Percentiles rank a stretch among this genome's conserved stretches.
Evolutionary conservation across 2,329 filamentous ascomycete genomes (phyloP).

Genomic region (Akanthomyces lecanii): DNA sequence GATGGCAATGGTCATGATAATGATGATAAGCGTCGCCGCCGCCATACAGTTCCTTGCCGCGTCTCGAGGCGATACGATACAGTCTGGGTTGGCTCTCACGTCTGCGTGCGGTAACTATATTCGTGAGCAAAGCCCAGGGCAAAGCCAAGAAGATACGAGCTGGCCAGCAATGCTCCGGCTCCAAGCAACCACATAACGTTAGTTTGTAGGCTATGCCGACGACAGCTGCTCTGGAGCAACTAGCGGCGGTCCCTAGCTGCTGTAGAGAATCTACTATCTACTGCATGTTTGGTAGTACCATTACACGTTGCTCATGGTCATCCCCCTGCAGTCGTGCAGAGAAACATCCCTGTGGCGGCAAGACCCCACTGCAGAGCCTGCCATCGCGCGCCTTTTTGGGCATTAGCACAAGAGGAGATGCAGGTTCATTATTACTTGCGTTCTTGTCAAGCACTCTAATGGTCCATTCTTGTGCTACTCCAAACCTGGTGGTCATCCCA

Average conservation of each 20-base stretch:
- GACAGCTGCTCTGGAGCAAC: not conserved
- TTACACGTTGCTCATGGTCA: not conserved
- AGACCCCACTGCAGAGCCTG: not conserved
- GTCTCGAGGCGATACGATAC: not conserved
- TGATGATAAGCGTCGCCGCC: no score
- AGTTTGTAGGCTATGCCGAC: not conserved
- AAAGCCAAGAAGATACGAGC: not conserved
- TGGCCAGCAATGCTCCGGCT: not conserved
- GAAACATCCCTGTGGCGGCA: slow-evolving; percentile 1
- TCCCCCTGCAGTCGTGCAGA: slow-evolving; percentile 5
- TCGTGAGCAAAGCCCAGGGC: not conserved
- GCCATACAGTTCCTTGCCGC: not conserved
- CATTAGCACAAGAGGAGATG: slow-evolving; percentile 1
- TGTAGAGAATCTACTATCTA: not conserved
- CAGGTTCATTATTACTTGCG: slow-evolving; percentile 9
- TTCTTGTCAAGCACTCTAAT: slow-evolving; percentile 4
- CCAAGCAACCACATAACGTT: not conserved
- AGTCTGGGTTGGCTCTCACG: not conserved
- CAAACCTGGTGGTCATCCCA: slow-evolving; percentile 7
- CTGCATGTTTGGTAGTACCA: not conserved
- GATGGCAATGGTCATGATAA: not conserved
- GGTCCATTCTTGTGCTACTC: not conserved
- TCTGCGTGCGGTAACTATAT: no score
- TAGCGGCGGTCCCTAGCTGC: not conserved
- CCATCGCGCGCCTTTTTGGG: slow-evolving; percentile 2